Base-by-base conservation (phyloP, 495 filamentous ascomycete genomes). In the Niebla homalea region DNA sequence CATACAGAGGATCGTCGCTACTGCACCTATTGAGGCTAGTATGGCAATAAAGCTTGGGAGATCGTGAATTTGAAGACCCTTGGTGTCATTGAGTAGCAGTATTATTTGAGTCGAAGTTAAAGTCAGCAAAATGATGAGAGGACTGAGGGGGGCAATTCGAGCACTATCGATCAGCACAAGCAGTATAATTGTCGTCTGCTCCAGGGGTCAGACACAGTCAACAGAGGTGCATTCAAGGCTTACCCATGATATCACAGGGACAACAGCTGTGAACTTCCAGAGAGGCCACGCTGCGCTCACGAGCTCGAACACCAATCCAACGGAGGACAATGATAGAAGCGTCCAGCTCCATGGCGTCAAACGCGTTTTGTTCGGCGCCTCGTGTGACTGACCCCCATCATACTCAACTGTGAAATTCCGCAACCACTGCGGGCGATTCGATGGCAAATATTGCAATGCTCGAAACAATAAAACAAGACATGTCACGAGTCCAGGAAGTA, bases 1-100 rank as follows among this genome's bases (percentile, higher is more conserved):
- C 85, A 89, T 90, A 18, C 70, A 60, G 19, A 86, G 60, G 45
- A 87, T 80, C 14, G 77, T 52, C 11, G 70, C 41, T 36, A 81
- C 66, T 18, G 70, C 61, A 11, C 55, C 41, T 8, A 77, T 39
- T 2, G 74, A 70, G 11, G 73, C 59, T 0, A 63, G 46, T 12
- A 72, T 62, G 3, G 68, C 65, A 20, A 73, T 47, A 37, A 71
- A 62, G 21, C 66, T 63, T 16, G 70, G 58, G 48, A 70, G 55
- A 21, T 67, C 52, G 14, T 67, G 60, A n/a, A 56, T 52, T 5
- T 55, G 51, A 2, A 63, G 53, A 35, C 52, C 52, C 1, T 49
- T 45, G 25, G 49, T 45, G 37, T 58, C 61, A 8, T 67, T 53
- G 12, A 70, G 55, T 5, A 73, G 54, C 3, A 67, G 45, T 32